Base-by-base conservation (phyloP, 2,329 filamentous ascomycete species). In the Talaromyces islandicus region DNA sequence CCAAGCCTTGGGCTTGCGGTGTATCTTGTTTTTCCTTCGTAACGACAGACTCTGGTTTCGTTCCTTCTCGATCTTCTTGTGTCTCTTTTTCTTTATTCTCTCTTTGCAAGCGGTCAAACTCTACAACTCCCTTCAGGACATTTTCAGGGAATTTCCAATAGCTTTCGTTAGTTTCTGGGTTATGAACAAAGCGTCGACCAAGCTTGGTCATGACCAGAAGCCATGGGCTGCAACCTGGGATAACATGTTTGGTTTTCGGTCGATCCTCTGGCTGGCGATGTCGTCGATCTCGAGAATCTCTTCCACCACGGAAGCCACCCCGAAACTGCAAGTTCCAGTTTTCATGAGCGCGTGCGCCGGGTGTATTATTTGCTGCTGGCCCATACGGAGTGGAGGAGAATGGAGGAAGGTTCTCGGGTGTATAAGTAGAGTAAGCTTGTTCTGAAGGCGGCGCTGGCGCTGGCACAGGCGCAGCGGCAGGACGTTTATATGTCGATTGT, bases 111-210 rank as follows among this genome's bases (percentile, higher is more conserved):
- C 77, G 77, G 68, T 88, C 86, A 58, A 94, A 90, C 14, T 86
- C 84, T 4, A 84, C 71, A 1, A 88, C 84, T 0, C 86, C 91
- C 62, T 88, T 87, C 82, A 92, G 88, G 38, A 99, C 81, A 71
- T 94, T 88, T 59, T 91, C 85, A 0, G 94, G 94, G 68, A 97
- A 94, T 69, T 91, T 91, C 94, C 95, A 99, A 74, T 92, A 92
- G 74, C 92, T 97, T 66, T 92, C 83, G 41, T 93, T 90, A 65
- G 93, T 96, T 58, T 84, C 83, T 0, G 87, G 85, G 66, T 99
- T 96, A 78, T 96, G 90, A 2, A 92, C 92, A 70, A 99, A 99
- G 57, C 92, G 85, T 60, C 94, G 83, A 24, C 91, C 90, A 63
- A 93, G 86, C 71, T 91, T 97, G 0, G 94, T 99, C 71, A 89